A percentile compares a stretch with the other conserved stretches of the same genome.
These are phyloP conservation scores for Talaromyces verruculosus DNA, from an alignment of 2,329 filamentous ascomycete species.

Conservation along the genomic window DNA sequence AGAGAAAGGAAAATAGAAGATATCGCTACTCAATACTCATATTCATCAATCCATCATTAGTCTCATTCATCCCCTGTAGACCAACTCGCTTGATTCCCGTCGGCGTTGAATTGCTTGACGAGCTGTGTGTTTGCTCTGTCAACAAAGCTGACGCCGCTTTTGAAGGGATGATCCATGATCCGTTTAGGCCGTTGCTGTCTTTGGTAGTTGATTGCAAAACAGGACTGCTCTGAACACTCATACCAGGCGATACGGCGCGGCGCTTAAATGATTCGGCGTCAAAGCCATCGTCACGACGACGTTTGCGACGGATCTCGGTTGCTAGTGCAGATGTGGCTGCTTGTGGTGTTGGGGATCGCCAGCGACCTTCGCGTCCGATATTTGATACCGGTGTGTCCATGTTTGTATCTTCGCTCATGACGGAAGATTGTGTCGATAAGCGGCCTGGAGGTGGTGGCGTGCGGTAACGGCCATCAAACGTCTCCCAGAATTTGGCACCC, in stretches of 20 bases:
- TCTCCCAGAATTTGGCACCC: slow-evolving; percentile 75
- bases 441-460: slow-evolving; percentile 66
- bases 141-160: slow-evolving; percentile 55
- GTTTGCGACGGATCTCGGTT: slow-evolving; percentile 73
- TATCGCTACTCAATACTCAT: slow-evolving; percentile 81
- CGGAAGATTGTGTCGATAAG: slow-evolving; percentile 54
- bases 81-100: slow-evolving; percentile 66
- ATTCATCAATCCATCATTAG: slow-evolving; percentile 92
- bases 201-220: slow-evolving; percentile 73
- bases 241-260: slow-evolving; percentile 83
- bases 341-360: slow-evolving; percentile 43
- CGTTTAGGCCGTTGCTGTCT: slow-evolving; percentile 54
- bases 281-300: slow-evolving; percentile 87
- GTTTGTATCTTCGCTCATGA: slow-evolving; percentile 41
- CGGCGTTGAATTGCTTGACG: slow-evolving; percentile 46
- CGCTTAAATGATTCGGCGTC: slow-evolving; percentile 87
- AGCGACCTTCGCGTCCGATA: slow-evolving; percentile 37
- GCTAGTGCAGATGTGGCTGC: slow-evolving; percentile 53
- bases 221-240: slow-evolving; percentile 88
- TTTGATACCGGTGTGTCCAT: slow-evolving; percentile 45
- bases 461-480: slow-evolving; percentile 66
- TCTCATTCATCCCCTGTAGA: slow-evolving; percentile 90
- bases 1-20: neutral
- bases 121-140: slow-evolving; percentile 39
- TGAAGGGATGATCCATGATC: slow-evolving; percentile 68